These are phyloP conservation scores for Diaporthe humulicola DNA, from an alignment of 2,329 filamentous ascomycete species.

Conservation along the genomic window DNA sequence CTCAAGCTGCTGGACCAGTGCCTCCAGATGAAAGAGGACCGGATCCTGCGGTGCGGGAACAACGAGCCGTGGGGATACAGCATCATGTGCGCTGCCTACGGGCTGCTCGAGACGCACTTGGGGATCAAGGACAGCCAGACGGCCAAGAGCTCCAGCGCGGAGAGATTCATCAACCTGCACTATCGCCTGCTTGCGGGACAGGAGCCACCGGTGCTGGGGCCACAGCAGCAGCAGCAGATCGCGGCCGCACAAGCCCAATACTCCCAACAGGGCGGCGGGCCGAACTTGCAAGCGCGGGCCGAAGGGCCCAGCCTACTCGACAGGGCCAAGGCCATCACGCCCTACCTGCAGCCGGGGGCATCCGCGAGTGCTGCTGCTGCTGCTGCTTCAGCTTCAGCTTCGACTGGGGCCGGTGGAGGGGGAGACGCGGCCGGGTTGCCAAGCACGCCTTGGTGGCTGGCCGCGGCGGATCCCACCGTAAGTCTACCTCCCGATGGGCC, in stretches of 20 bases:
- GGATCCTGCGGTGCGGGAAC: constrained; percentile 71
- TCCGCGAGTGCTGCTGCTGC: not conserved
- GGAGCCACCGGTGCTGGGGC: constrained; percentile 55
- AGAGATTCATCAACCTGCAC: constrained; percentile 71
- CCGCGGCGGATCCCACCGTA: constrained; percentile 41
- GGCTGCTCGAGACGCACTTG: constrained; percentile 70
- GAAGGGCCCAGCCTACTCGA: constrained; percentile 38
- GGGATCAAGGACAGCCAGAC: constrained; percentile 68
- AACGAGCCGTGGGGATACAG: constrained; percentile 75
- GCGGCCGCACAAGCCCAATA: constrained; percentile 40
- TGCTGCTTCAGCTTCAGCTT: not conserved
- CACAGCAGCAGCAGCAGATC: constrained; percentile 47
- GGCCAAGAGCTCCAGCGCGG: constrained; percentile 70
- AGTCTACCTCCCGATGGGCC: constrained; percentile 38
- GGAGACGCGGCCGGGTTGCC: constrained; percentile 38
- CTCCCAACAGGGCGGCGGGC: constrained; percentile 28
- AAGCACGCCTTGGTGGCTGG: constrained; percentile 46
- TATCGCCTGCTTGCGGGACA: constrained; percentile 69
- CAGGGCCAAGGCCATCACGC: constrained; percentile 39
- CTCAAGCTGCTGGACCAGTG: constrained; percentile 73
- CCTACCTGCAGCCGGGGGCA: constrained; percentile 33
- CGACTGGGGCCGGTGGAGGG: constrained; percentile 7
- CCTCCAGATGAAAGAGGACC: constrained; percentile 71
- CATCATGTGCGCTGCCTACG: constrained; percentile 72
- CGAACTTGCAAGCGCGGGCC: constrained; percentile 23